These are phyloP conservation scores for Paraconiothyrium sp. DNA, from an alignment of 2,329 filamentous ascomycete genomes.

Conservation along the genomic window DNA sequence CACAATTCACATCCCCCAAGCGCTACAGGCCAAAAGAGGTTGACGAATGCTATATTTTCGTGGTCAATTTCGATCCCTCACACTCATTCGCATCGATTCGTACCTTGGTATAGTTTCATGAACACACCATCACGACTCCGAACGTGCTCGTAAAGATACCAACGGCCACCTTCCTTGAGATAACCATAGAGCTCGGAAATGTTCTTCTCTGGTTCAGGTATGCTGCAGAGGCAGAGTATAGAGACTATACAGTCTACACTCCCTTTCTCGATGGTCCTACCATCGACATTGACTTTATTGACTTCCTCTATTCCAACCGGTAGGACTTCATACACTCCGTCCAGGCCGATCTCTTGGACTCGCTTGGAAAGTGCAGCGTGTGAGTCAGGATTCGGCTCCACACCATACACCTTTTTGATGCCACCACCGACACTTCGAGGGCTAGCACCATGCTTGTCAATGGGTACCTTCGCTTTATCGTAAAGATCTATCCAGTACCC, in stretches of 20 bases:
- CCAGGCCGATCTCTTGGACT: slow-evolving; percentile 20
- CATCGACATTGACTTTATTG: background rate
- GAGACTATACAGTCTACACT: slow-evolving; percentile 30
- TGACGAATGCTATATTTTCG: slow-evolving; percentile 21
- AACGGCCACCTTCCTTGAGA: slow-evolving; percentile 27
- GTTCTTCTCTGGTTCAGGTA: slow-evolving; percentile 30
- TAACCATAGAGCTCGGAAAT: slow-evolving; percentile 27
- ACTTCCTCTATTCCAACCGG: slow-evolving; percentile 27
- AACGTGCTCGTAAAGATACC: slow-evolving; percentile 33
- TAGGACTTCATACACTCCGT: slow-evolving; percentile 25
- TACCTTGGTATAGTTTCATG: slow-evolving; percentile 32
- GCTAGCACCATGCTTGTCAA: slow-evolving; percentile 4
- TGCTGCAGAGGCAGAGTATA: slow-evolving; percentile 29
- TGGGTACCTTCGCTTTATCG: slow-evolving; percentile 16
- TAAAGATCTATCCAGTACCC: slow-evolving; percentile 31
- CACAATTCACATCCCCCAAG: slow-evolving; percentile 30
- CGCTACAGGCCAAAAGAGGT: slow-evolving; percentile 28
- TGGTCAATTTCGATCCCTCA: background rate
- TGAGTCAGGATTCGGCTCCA: slow-evolving; percentile 25
- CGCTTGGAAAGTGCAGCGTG: slow-evolving; percentile 20
- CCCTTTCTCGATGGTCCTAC: slow-evolving; percentile 20
- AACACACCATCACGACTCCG: slow-evolving; percentile 16
- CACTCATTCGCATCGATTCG: background rate
- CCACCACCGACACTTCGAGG: slow-evolving; percentile 9
- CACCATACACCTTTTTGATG: slow-evolving; percentile 26